Percentiles rank a stretch among this genome's conserved stretches.
Conservation (phyloP, 2,329 filamentous ascomycete species). For the Chrysosporium keratinophilum region DNA sequence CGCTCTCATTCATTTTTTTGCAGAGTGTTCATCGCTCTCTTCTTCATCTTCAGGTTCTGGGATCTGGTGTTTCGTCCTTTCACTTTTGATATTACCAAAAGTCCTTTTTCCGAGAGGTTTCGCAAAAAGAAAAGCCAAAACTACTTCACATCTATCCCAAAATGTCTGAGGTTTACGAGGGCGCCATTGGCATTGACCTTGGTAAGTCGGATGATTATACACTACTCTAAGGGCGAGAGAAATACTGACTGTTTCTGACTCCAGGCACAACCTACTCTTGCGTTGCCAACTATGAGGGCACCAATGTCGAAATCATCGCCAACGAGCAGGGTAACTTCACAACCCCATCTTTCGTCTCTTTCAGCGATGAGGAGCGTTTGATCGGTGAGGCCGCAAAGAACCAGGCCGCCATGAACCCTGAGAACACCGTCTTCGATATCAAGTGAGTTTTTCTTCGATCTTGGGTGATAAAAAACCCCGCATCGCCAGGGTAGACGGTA, state of each 20-base stretch:
- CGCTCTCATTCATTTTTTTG: slow-evolving; percentile 8
- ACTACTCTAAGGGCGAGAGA: not conserved
- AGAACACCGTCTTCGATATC: slow-evolving; percentile 97
- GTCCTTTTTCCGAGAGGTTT: slow-evolving; percentile 13
- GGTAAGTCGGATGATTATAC: slow-evolving; percentile 47
- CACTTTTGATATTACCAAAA: slow-evolving; percentile 9
- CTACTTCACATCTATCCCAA: slow-evolving; percentile 31
- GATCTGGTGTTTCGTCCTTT: slow-evolving; percentile 4
- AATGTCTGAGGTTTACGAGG: slow-evolving; percentile 98
- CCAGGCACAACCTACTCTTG: slow-evolving; percentile 98
- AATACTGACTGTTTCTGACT: slow-evolving; percentile 20
- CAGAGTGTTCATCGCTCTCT: slow-evolving; percentile 8
- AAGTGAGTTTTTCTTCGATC: slow-evolving; percentile 56
- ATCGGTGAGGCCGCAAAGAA: slow-evolving; percentile 99
- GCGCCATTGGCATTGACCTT: slow-evolving; percentile 99
- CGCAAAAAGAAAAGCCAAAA: slow-evolving; percentile 21
- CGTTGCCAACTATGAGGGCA: slow-evolving; percentile 98
- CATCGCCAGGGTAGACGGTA: not conserved
- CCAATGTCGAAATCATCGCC: slow-evolving; percentile 99
- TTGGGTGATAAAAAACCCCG: not conserved
- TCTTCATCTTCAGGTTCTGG: not conserved
- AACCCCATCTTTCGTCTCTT: slow-evolving; percentile 97
- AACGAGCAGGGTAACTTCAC: slow-evolving; percentile 99
- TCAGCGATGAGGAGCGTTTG: slow-evolving; percentile 96
- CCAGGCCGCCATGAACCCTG: slow-evolving; percentile 98